Percentiles rank a stretch among this genome's conserved stretches.
Conservation (phyloP, 805 yeast species). For the Kregervanrija fluxuum region DNA sequence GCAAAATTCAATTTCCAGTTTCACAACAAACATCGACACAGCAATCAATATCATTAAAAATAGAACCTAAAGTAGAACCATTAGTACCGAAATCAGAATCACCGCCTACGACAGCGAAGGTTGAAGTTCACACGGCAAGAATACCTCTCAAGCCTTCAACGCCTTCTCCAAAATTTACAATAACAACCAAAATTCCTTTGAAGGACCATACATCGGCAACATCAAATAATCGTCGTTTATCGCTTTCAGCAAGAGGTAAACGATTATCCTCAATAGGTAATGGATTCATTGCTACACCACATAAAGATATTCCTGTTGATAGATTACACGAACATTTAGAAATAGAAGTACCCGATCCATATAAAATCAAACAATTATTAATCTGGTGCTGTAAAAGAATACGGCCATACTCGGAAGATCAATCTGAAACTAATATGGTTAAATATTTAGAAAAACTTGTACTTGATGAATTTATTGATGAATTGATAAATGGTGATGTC, state of each 20-base stretch:
- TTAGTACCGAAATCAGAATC: background rate
- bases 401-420: too few relatives aligned
- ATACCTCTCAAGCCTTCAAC: too few relatives aligned
- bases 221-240: slow-evolving; percentile 32
- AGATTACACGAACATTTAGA: slow-evolving; percentile 61
- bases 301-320: slow-evolving; percentile 44
- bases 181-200: slow-evolving; percentile 1
- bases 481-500: slow-evolving; percentile 51
- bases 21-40: too few relatives aligned
- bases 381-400: slow-evolving; percentile 57
- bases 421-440: too few relatives aligned
- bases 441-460: slow-evolving; percentile 30
- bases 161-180: too few relatives aligned
- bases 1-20: too few relatives aligned
- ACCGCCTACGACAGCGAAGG: background rate
- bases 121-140: background rate
- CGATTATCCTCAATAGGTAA: slow-evolving; percentile 69
- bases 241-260: slow-evolving; percentile 57
- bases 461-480: slow-evolving; percentile 54
- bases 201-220: slow-evolving; percentile 2
- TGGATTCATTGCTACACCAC: slow-evolving; percentile 64
- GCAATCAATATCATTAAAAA: background rate
- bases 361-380: slow-evolving; percentile 60
- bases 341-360: slow-evolving; percentile 59
- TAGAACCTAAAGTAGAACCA: background rate